These are phyloP conservation scores for Bimuria novae-zelandiae DNA, from an alignment of 2,329 filamentous ascomycete genomes.

Conservation along the genomic window DNA sequence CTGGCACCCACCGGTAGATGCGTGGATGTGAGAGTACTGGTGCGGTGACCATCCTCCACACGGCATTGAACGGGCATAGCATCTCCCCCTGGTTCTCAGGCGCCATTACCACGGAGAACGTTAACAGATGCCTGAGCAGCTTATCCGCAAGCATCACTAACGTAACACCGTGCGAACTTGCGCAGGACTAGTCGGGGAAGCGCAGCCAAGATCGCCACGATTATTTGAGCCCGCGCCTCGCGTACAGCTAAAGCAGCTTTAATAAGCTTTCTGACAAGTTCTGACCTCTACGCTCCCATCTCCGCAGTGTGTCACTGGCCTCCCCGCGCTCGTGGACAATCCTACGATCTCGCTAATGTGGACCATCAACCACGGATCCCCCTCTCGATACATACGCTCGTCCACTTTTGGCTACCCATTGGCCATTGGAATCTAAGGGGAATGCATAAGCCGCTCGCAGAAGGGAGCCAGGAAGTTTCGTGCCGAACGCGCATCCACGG, in stretches of 20 bases:
- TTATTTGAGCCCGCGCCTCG: background rate
- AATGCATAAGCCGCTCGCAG: too few relatives aligned
- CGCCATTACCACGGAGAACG: background rate
- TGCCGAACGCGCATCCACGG: too few relatives aligned
- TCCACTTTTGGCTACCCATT: too few relatives aligned
- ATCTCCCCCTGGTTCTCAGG: too few relatives aligned
- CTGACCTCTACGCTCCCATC: background rate
- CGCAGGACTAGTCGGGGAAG: background rate
- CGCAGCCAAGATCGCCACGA: background rate
- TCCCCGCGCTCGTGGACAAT: background rate
- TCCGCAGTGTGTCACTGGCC: slow-evolving; percentile 1
- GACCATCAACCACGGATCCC: too few relatives aligned
- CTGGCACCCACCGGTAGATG: too few relatives aligned
- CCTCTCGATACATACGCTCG: too few relatives aligned
- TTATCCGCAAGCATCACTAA: background rate
- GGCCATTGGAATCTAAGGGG: too few relatives aligned
- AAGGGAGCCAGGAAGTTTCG: too few relatives aligned
- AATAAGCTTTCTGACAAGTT: slow-evolving; percentile 2
- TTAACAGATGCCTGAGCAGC: background rate
- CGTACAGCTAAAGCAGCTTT: background rate
- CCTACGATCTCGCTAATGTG: background rate
- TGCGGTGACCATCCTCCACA: background rate
- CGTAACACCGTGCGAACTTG: too few relatives aligned
- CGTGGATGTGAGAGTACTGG: too few relatives aligned
- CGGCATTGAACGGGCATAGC: too few relatives aligned